phyloP scores from a whole-genome alignment of 345 rosid species.

The Lepidium sativum region DNA sequence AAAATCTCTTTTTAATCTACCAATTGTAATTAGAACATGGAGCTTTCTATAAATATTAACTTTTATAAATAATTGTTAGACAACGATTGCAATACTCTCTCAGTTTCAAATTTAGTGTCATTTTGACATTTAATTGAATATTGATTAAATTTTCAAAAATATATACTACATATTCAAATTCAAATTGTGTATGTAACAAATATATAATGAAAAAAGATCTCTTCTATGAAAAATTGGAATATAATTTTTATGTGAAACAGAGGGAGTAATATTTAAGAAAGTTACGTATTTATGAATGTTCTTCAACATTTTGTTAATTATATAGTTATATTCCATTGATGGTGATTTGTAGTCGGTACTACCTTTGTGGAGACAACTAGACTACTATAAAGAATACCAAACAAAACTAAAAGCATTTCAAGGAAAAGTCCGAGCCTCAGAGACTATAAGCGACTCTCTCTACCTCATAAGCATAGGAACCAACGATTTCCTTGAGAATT shows the following conservation, averaged over 20 bases:
- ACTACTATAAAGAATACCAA: constrained; percentile 47
- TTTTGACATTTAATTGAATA: too few species aligned
- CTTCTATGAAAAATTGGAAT: too few species aligned
- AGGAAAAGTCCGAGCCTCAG: constrained; percentile 29
- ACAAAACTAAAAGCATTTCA: constrained; percentile 33
- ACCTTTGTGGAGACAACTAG: constrained; percentile 50
- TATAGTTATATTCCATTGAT: background rate
- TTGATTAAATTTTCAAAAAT: too few species aligned
- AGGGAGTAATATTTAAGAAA: too few species aligned
- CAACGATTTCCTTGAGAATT: constrained; percentile 57
- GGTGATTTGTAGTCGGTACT: constrained; percentile 37
- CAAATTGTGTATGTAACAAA: too few species aligned
- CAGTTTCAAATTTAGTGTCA: too few species aligned
- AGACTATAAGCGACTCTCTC: constrained; percentile 29
- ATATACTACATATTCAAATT: too few species aligned
- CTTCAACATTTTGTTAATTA: background rate
- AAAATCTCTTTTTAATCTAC: too few species aligned
- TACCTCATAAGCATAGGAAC: constrained; percentile 51
- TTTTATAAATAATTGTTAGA: background rate
- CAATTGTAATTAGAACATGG: too few species aligned
- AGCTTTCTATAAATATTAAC: background rate
- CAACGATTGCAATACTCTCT: background rate
- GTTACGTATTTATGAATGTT: background rate
- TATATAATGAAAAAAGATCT: too few species aligned
- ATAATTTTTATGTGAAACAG: too few species aligned